Conservation (phyloP, 2,329 filamentous ascomycete species). For the Tolypocladium tropicale region DNA sequence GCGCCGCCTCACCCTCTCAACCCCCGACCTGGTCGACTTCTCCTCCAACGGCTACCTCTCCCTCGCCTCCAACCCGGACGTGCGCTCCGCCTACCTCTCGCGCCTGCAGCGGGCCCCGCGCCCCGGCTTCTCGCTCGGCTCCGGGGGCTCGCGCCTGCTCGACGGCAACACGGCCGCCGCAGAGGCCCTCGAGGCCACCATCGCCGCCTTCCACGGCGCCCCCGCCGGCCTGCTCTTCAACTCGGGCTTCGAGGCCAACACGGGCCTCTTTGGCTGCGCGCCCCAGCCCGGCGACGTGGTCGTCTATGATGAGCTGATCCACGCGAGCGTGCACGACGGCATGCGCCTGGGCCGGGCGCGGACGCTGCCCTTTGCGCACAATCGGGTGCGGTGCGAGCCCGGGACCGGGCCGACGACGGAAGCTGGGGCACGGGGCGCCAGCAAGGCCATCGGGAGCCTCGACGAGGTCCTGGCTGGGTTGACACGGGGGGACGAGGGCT, state of each 20-base stretch:
- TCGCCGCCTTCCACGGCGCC: slow-evolving; percentile 37
- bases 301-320: slow-evolving; percentile 65
- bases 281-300: slow-evolving; percentile 52
- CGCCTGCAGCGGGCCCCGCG: slow-evolving; percentile 16
- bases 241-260: slow-evolving; percentile 57
- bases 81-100: slow-evolving; percentile 55
- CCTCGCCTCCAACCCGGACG: slow-evolving; percentile 40
- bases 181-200: slow-evolving; percentile 32
- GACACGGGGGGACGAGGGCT: slow-evolving; percentile 20
- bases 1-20: slow-evolving; percentile 44
- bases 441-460: slow-evolving; percentile 9
- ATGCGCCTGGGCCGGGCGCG: slow-evolving; percentile 54
- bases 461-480: slow-evolving; percentile 18
- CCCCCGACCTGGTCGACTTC: slow-evolving; percentile 62
- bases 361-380: slow-evolving; percentile 46
- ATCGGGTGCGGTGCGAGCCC: slow-evolving; percentile 24
- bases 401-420: neutral
- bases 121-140: slow-evolving; percentile 25
- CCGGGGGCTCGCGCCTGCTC: slow-evolving; percentile 41
- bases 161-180: slow-evolving; percentile 38
- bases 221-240: slow-evolving; percentile 40
- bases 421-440: neutral
- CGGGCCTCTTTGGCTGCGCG: slow-evolving; percentile 49
- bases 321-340: slow-evolving; percentile 70
- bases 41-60: slow-evolving; percentile 75